Conservation (phyloP, 495 filamentous ascomycete genomes). For the Lasiosphaeria ovina region DNA sequence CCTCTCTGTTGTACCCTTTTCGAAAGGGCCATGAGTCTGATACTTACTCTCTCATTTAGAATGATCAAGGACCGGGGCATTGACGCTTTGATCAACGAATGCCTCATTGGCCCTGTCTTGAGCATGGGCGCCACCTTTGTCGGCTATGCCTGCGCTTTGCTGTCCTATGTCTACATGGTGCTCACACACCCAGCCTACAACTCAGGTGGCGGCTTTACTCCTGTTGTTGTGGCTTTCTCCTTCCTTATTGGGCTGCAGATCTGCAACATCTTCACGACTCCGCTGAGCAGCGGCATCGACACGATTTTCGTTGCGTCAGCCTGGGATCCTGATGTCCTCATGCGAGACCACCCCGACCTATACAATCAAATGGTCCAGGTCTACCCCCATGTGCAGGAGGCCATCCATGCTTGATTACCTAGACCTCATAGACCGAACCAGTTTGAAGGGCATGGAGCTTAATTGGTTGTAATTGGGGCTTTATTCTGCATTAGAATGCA, state of each 20-base stretch:
- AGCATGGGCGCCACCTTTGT: slow-evolving; percentile 83
- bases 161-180: slow-evolving; percentile 81
- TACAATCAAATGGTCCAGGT: slow-evolving; percentile 72
- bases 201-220: slow-evolving; percentile 52
- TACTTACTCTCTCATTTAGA: slow-evolving; percentile 24
- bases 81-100: slow-evolving; percentile 86
- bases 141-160: slow-evolving; percentile 73
- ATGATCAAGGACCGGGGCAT: slow-evolving; percentile 92
- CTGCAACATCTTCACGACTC: slow-evolving; percentile 82
- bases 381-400: slow-evolving; percentile 76
- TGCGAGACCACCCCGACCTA: slow-evolving; percentile 76
- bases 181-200: slow-evolving; percentile 78
- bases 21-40: not conserved
- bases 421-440: too few relatives aligned
- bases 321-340: slow-evolving; percentile 85
- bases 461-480: too few relatives aligned
- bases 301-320: slow-evolving; percentile 88
- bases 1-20: not conserved
- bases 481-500: too few relatives aligned
- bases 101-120: slow-evolving; percentile 86
- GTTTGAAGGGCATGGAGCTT: too few relatives aligned
- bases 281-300: slow-evolving; percentile 66
- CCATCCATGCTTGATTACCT: slow-evolving; percentile 37
- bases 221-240: slow-evolving; percentile 75
- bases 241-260: slow-evolving; percentile 87